Evolutionary conservation across 108 stramenopile species (phyloP), one percentile per base, ranked within the genome.

Genomic region (Mediolabrus comicus): DNA sequence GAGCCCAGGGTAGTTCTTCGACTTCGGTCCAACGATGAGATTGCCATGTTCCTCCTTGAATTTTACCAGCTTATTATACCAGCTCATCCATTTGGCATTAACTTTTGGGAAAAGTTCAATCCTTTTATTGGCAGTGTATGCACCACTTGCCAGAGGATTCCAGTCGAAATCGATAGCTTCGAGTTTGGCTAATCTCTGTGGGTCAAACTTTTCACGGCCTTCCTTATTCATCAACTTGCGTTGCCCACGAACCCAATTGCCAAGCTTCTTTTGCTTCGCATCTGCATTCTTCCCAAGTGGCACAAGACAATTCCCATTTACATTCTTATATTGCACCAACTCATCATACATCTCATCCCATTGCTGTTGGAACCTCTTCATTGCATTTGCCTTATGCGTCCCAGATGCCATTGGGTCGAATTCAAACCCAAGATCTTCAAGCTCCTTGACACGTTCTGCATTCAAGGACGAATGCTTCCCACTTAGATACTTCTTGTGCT

Each of bases 171-270:
- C 71, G 27, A 72, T 54, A 26, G 61, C 52, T 56, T 63, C 71
- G 13, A 72, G 54, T 17, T 53, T 62, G 9, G 53, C 52, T 27
- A 72, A 28, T 27, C 61, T 53, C 4, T 53, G 17, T 6, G 59
- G 54, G 14, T 46, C 34, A 52, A 72, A 72, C 9, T 52, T 62
- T 5, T 63, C 62, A 3, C 61, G 59, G n/a, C 71, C 71, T 9
- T 56, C 53, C 35, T 28, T 62, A 36, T 72, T 72, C 34, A 53
- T 36, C 51, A 34, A 38, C 51, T 72, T 72, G 38, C 71, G 61
- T 34, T 72, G 71, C 24, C 71, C 61, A 32, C 71, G 71, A 27
- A 64, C 62, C 71, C 71, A 72, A 26, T 72, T 72, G 26, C 53
- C 71, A 25, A 72, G 55, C 54, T 30, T 57, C 8, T 32, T 57